A percentile compares a stretch with the other conserved stretches of the same genome.
phyloP scores from a whole-genome alignment of 2,329 filamentous ascomycete species.

The Knufia petricola region DNA sequence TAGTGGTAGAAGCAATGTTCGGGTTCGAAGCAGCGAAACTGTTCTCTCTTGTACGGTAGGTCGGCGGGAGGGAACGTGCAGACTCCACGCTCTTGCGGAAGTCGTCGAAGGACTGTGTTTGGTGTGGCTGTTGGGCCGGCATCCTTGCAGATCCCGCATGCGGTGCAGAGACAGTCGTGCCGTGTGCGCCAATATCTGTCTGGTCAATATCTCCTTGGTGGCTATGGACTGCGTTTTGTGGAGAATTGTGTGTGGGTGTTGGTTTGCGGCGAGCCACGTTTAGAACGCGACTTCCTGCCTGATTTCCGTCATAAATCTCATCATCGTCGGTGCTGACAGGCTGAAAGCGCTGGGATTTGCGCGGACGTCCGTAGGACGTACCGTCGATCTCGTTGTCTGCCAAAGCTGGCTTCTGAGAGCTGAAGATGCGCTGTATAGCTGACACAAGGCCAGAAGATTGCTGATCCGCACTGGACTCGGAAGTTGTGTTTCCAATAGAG shows the following conservation, averaged over 20 bases:
- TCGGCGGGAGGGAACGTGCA: neutral
- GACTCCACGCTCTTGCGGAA: neutral
- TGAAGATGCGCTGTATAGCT: constrained; percentile 7
- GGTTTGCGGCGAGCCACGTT: constrained; percentile 5
- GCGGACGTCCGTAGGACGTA: neutral
- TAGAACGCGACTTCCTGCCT: neutral
- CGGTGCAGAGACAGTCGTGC: no score
- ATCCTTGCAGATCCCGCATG: neutral
- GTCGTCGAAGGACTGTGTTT: neutral
- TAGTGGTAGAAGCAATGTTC: neutral
- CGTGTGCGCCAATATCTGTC: neutral
- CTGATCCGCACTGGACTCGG: neutral
- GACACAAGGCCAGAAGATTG: constrained; percentile 6
- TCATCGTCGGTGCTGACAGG: neutral
- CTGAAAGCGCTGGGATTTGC: neutral
- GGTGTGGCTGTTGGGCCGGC: neutral
- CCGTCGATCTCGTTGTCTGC: neutral
- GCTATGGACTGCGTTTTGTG: neutral
- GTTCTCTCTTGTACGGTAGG: neutral
- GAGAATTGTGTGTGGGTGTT: neutral
- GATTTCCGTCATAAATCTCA: no score
- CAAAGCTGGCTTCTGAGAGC: neutral
- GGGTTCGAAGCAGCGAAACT: neutral
- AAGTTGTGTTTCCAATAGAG: neutral
- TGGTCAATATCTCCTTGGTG: neutral